Conservation (phyloP, 768 basidiomycete species). For the Phlebiopsis gigantea region DNA sequence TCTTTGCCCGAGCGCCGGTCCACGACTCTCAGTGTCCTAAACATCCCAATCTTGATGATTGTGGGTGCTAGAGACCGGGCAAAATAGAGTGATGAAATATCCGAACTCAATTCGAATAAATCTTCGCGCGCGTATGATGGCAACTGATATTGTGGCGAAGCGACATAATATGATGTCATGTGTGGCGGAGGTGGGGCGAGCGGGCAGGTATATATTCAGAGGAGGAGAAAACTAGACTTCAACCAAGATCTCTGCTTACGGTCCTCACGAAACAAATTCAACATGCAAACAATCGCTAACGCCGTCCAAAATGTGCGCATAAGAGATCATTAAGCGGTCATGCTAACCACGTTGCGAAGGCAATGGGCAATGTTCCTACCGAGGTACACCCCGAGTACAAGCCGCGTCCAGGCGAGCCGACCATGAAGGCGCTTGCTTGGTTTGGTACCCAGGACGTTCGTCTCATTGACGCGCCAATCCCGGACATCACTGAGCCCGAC, state of each 20-base stretch:
- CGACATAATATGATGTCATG: background rate
- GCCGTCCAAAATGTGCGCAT: constrained; percentile 23
- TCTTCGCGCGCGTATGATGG: background rate
- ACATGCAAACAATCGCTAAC: constrained; percentile 24
- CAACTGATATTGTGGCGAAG: background rate
- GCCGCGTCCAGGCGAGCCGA: constrained; percentile 37
- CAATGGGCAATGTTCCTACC: constrained; percentile 35
- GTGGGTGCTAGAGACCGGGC: background rate
- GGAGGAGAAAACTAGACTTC: background rate
- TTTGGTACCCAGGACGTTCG: constrained; percentile 49
- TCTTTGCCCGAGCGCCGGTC: too few species aligned
- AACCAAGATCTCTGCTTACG: background rate
- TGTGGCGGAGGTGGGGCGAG: background rate
- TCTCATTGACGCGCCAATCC: constrained; percentile 42
- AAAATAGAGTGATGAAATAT: background rate
- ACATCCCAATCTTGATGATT: background rate
- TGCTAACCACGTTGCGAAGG: constrained; percentile 3
- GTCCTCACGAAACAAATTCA: background rate
- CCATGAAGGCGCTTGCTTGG: constrained; percentile 69
- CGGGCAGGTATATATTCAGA: background rate
- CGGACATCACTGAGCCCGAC: constrained; percentile 63
- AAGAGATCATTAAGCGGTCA: background rate
- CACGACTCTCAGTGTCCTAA: background rate
- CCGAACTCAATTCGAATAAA: background rate
- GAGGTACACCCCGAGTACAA: constrained; percentile 41